phyloP scores from a whole-genome alignment of 179 eudicot genomes.

The Spinacia oleracea region DNA sequence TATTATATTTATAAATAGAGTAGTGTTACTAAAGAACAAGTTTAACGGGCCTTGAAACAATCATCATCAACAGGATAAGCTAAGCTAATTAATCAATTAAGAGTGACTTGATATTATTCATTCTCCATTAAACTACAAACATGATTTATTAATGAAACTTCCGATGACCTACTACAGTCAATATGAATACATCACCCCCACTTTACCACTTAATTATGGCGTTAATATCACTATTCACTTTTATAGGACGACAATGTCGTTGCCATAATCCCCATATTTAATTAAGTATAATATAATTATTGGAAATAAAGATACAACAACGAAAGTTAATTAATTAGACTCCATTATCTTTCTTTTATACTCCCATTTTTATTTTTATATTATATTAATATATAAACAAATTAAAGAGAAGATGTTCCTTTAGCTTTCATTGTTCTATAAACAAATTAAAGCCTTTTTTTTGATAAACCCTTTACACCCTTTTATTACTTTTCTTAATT shows the following conservation, averaged over 20 bases:
- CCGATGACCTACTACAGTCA: slow-evolving; percentile 24
- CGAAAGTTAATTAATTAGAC: too few species aligned
- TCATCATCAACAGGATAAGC: neutral
- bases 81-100: too few species aligned
- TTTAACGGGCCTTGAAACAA: slow-evolving; percentile 1
- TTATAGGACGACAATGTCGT: neutral
- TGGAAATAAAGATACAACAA: too few species aligned
- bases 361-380: too few species aligned
- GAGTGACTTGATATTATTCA: neutral
- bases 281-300: too few species aligned
- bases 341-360: too few species aligned
- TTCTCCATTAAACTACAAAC: neutral
- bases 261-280: neutral
- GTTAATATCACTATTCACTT: neutral
- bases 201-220: neutral
- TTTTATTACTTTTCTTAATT: slow-evolving; percentile 17
- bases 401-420: too few species aligned
- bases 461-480: slow-evolving; percentile 35
- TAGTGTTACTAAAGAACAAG: slow-evolving; percentile 7
- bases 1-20: too few species aligned
- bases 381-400: too few species aligned
- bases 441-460: too few species aligned
- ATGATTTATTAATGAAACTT: neutral
- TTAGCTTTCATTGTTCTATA: too few species aligned
- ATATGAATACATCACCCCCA: neutral